A percentile compares a stretch with the other conserved stretches of the same genome.
These are phyloP conservation scores for Rubus idaeus DNA, from an alignment of 306 rosid genomes.

Conservation along the genomic window DNA sequence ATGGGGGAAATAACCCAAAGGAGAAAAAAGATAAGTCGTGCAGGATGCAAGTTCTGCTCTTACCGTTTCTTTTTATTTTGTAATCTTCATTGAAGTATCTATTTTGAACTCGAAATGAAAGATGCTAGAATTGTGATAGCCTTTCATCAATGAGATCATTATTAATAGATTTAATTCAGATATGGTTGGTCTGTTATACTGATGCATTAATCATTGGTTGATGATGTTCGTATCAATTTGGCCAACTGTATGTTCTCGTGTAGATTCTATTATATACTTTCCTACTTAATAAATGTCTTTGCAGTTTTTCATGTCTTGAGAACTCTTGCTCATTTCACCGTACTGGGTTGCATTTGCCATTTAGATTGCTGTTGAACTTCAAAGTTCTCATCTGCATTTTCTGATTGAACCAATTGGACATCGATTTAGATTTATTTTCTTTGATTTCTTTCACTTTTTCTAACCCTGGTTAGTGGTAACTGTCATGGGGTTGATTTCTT, in stretches of 20 bases:
- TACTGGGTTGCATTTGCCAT: background rate
- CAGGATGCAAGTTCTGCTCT: conserved; percentile 47
- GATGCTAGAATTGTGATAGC: conserved; percentile 5
- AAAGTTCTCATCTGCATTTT: background rate
- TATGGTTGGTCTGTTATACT: background rate
- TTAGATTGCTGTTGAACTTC: conserved; percentile 1
- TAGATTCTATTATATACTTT: background rate
- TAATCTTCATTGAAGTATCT: conserved; percentile 18
- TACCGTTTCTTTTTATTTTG: conserved; percentile 11
- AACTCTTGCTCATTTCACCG: background rate
- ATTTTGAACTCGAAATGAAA: conserved; percentile 10
- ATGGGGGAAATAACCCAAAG: conserved; percentile 19
- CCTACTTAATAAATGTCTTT: background rate
- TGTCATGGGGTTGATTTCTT: background rate
- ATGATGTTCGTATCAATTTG: background rate
- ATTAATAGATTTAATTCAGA: background rate
- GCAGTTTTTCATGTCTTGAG: background rate
- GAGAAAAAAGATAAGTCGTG: conserved; percentile 23
- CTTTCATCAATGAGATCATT: conserved; percentile 1
- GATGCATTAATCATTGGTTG: background rate
- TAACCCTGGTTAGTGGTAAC: background rate
- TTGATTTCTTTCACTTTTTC: background rate
- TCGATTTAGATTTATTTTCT: background rate
- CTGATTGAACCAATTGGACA: background rate
- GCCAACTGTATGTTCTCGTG: conserved; percentile 10